phyloP scores from a whole-genome alignment of 345 rosid species.

The Eucalyptus polyanthemos region DNA sequence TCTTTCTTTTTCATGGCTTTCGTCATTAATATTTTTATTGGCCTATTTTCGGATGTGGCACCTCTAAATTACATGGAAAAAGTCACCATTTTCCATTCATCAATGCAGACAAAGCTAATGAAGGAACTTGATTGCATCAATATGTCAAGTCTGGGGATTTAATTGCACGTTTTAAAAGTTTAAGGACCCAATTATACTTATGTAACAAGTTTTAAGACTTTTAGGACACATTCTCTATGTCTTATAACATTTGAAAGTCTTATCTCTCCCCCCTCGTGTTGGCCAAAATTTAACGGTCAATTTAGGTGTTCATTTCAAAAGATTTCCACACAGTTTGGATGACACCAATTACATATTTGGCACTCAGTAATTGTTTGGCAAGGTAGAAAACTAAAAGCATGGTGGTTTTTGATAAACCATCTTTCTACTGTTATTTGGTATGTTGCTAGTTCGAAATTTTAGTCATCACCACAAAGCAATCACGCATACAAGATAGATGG shows the following conservation, averaged over 20 bases:
- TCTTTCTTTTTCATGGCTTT: no score
- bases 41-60: background rate
- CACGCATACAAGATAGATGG: background rate
- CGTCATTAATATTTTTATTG: no score
- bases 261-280: background rate
- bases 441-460: no score
- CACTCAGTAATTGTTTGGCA: background rate
- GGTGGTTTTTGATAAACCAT: background rate
- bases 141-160: background rate
- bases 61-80: background rate
- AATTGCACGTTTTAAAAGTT: background rate
- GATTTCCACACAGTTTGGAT: background rate
- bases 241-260: background rate
- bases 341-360: background rate
- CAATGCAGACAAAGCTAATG: rapidly evolving
- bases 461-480: background rate
- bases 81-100: background rate
- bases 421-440: background rate
- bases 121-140: no score
- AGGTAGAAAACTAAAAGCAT: no score
- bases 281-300: no score
- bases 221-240: no score
- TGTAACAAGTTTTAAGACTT: no score
- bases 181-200: no score
- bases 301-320: background rate